A percentile compares a stretch with the other conserved stretches of the same genome.
phyloP scores from a whole-genome alignment of 176 grass and related monocot species.

The Carex pumila region DNA sequence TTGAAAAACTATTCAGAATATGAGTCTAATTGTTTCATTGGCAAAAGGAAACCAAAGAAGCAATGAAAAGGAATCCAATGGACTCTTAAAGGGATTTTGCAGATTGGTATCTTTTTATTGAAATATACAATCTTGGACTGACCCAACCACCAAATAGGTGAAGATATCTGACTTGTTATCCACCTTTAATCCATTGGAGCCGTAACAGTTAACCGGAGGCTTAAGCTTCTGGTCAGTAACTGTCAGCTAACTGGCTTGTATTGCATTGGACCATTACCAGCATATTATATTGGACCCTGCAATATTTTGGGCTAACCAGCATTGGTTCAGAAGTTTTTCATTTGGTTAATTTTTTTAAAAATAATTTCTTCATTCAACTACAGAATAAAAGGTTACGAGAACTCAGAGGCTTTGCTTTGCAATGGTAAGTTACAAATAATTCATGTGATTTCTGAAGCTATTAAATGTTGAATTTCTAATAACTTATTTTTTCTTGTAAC shows the following conservation, averaged over 20 bases:
- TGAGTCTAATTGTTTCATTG: not conserved
- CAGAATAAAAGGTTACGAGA: not conserved
- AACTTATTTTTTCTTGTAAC: not conserved
- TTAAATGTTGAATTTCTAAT: not conserved
- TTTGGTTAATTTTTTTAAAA: not conserved
- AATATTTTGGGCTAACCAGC: not conserved
- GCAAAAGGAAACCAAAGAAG: not conserved
- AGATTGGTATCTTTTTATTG: not conserved
- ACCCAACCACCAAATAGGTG: not conserved
- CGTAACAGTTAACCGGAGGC: not conserved
- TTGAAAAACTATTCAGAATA: not conserved
- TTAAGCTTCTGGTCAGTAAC: not conserved
- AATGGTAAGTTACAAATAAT: not conserved
- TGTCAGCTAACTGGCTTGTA: not conserved
- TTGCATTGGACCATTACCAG: not conserved
- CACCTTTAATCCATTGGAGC: not conserved
- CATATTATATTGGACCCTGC: not conserved
- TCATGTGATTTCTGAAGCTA: not conserved
- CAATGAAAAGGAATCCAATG: not conserved
- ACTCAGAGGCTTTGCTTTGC: conserved; percentile 5
- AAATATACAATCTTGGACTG: not conserved
- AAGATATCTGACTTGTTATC: not conserved
- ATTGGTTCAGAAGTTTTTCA: not conserved
- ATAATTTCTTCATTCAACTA: not conserved
- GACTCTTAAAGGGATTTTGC: not conserved